A percentile compares a stretch with the other conserved stretches of the same genome.
Conservation (phyloP, 495 filamentous ascomycete species). For the Xylaria castorea region DNA sequence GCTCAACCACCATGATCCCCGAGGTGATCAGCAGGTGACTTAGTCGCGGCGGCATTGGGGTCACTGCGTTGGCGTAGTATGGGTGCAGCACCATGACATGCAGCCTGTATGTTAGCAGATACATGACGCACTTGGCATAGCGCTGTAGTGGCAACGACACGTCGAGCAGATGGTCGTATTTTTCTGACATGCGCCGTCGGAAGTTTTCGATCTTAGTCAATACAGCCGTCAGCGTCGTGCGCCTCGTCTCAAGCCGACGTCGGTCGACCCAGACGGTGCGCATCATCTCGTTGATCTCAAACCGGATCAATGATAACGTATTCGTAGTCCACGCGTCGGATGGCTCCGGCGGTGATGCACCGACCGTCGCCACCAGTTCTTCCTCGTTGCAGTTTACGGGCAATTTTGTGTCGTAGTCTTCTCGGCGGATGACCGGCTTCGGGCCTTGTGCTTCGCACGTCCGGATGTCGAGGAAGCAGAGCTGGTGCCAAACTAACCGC, state of each 20-base stretch:
- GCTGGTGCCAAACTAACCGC: conserved; percentile 76
- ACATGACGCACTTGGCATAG: conserved; percentile 65
- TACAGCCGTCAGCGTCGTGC: conserved; percentile 62
- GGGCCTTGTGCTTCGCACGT: conserved; percentile 80
- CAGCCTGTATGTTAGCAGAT: conserved; percentile 64
- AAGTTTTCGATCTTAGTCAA: conserved; percentile 69
- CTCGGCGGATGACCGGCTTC: conserved; percentile 66
- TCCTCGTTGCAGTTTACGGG: conserved; percentile 72
- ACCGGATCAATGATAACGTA: conserved; percentile 68
- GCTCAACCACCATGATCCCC: conserved; percentile 63
- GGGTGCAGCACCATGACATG: conserved; percentile 70
- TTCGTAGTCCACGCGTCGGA: conserved; percentile 69
- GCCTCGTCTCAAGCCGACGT: conserved; percentile 63
- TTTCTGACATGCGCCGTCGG: conserved; percentile 61
- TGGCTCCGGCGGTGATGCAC: conserved; percentile 46
- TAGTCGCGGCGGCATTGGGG: conserved; percentile 55
- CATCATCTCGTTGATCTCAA: conserved; percentile 77
- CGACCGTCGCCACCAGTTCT: conserved; percentile 54
- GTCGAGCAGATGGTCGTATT: conserved; percentile 66
- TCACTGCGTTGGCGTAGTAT: conserved; percentile 63
- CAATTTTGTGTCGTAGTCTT: conserved; percentile 74
- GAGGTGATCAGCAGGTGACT: conserved; percentile 57
- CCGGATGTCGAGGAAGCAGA: conserved; percentile 77
- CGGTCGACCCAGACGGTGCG: conserved; percentile 69
- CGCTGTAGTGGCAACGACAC: conserved; percentile 63